phyloP scores from a whole-genome alignment of 441 rosid genomes.

The Pelargonium citronellum region DNA sequence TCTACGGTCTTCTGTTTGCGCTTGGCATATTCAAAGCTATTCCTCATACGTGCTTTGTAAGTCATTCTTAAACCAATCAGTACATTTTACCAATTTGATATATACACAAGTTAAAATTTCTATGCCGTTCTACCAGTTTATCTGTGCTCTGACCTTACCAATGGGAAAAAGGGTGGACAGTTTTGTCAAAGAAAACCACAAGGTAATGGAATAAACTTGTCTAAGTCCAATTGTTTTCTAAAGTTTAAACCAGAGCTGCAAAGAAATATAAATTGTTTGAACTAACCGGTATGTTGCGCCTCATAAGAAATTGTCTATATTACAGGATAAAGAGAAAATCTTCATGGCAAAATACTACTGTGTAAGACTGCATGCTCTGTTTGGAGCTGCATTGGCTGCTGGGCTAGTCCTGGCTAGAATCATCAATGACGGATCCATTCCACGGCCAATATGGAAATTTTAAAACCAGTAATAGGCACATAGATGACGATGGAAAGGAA shows the following conservation, averaged over 20 bases:
- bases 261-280: too few species aligned
- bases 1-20: conserved; percentile 41
- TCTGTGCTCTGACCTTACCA: conserved; percentile 64
- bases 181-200: conserved; percentile 62
- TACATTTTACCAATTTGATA: neutral
- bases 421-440: conserved; percentile 17
- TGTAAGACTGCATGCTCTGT: conserved; percentile 66
- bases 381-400: conserved; percentile 65
- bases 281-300: neutral
- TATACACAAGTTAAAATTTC: neutral
- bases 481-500: too few species aligned
- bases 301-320: neutral
- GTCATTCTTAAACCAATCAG: conserved; percentile 21
- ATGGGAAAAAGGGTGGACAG: conserved; percentile 52
- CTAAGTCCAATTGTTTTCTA: too few species aligned
- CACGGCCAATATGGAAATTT: conserved; percentile 2
- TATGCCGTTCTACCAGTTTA: conserved; percentile 33
- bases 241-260: too few species aligned
- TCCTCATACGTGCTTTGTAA: conserved; percentile 63
- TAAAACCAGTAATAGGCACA: too few species aligned
- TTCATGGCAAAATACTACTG: conserved; percentile 92
- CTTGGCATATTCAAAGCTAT: conserved; percentile 50
- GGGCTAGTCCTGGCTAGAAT: conserved; percentile 57
- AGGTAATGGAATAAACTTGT: conserved; percentile 34
- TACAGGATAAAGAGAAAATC: conserved; percentile 62